Evolutionary conservation across 2,329 filamentous ascomycete species (phyloP), one percentile per base, ranked within the genome.

Genomic region (Akanthomyces dipterigenus): DNA sequence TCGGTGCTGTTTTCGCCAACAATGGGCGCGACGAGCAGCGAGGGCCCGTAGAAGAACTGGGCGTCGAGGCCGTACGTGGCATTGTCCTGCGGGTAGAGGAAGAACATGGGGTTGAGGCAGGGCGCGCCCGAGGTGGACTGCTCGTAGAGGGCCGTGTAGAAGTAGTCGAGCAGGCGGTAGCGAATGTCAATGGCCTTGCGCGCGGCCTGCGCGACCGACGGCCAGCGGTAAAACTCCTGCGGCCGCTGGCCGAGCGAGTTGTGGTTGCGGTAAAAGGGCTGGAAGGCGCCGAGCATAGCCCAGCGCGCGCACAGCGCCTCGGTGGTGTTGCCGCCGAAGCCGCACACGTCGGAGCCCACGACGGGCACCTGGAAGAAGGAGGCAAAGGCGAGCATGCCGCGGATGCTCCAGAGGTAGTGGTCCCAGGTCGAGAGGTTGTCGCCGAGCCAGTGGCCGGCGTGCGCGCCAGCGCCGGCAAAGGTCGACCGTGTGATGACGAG

Each of bases 401-500:
- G 73, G 63, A 89, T 87, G 1, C 80, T 82, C 28, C 79, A 73
- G 1, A 80, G 80, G 71, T 88, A 88, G 60, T 85, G 77, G 5
- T 74, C 71, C 86, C 86, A 89, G 26, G 65, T 65, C 5, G 67
- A 83, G 65, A 69, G 62, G 53, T 72, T 72, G 26, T 72, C 70
- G 62, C 83, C 83, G 3, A 84, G 78, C 83, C 83, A 86, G 64
- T 88, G 70, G 68, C 85, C 69, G 72, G 92, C 67, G 77, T 90
- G 76, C 3, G 74, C 69, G 3, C 90, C 90, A 0, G 87, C 85
- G 6, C 90, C 89, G 2, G 88, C 86, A 68, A 90, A 93, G 0
- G 89, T 93, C 22, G 85, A 88, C 26, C 90, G 85, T 0, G 89
- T 91, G 65, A 93, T 89, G 53, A 93, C 78, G 62, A 93, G 71